Evolutionary conservation across 1,284 basidiomycete genomes (phyloP).

Genomic region (Apiotrichum montevideense): DNA sequence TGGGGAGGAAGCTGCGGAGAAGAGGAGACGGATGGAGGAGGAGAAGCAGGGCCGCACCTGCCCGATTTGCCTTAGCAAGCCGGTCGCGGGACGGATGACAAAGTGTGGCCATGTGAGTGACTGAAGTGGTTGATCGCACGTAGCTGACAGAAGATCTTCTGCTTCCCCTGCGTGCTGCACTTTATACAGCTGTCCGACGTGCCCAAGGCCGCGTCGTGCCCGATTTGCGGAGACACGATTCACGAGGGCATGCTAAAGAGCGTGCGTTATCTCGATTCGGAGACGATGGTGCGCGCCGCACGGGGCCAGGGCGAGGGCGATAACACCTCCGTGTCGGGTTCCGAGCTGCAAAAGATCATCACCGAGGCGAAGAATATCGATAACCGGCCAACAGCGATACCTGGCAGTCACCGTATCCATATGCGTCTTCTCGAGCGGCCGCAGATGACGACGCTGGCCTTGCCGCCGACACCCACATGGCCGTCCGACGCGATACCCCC

Average conservation of each 20-base stretch:
- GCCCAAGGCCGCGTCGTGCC: constrained; percentile 78
- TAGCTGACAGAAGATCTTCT: constrained; percentile 60
- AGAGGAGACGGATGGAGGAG: constrained; percentile 35
- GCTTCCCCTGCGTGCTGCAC: constrained; percentile 86
- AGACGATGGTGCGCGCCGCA: constrained; percentile 32
- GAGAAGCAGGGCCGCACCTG: constrained; percentile 58
- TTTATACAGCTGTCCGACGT: constrained; percentile 79
- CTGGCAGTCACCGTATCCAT: constrained; percentile 50
- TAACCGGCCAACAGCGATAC: constrained; percentile 27
- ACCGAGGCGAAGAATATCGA: constrained; percentile 42
- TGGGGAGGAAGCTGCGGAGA: constrained; percentile 33
- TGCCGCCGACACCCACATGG: constrained; percentile 88
- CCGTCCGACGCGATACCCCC: constrained; percentile 85
- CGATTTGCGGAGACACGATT: constrained; percentile 92
- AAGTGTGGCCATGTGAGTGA: constrained; percentile 88
- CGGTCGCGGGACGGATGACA: constrained; percentile 90
- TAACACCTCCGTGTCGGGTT: not conserved
- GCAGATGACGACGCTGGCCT: constrained; percentile 88
- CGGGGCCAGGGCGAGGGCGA: constrained; percentile 12
- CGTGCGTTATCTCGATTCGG: constrained; percentile 56
- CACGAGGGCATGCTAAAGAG: constrained; percentile 86
- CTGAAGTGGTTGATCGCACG: constrained; percentile 5
- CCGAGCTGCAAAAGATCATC: constrained; percentile 5
- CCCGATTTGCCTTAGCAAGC: constrained; percentile 83
- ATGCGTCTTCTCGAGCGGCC: constrained; percentile 91